A percentile compares a stretch with the other conserved stretches of the same genome.
Evolutionary conservation across 2,329 filamentous ascomycete species (phyloP).

Genomic region (Diaporthe humulicola): DNA sequence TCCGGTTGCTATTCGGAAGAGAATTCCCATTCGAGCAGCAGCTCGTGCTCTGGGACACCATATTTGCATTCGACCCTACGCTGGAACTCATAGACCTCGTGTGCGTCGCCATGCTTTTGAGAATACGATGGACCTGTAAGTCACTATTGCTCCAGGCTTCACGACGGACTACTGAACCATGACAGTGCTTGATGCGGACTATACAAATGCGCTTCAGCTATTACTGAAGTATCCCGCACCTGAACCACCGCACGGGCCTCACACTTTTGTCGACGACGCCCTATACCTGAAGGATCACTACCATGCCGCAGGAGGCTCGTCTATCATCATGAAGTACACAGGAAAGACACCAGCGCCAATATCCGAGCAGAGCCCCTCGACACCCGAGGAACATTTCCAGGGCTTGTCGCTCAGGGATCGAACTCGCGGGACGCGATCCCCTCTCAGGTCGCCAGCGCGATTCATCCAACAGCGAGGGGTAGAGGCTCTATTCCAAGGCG

Average conservation of each 20-base stretch:
- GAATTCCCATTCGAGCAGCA: slow-evolving; percentile 92
- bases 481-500: slow-evolving; percentile 81
- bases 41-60: slow-evolving; percentile 87
- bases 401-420: slow-evolving; percentile 56
- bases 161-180: slow-evolving; percentile 37
- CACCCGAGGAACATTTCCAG: slow-evolving; percentile 50
- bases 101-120: slow-evolving; percentile 93
- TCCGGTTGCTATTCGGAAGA: slow-evolving; percentile 90
- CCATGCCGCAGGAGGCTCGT: slow-evolving; percentile 70
- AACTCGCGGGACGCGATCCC: slow-evolving; percentile 56
- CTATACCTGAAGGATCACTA: slow-evolving; percentile 79
- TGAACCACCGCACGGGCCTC: slow-evolving; percentile 72
- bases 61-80: slow-evolving; percentile 88
- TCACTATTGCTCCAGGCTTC: slow-evolving; percentile 32
- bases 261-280: slow-evolving; percentile 89
- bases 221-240: slow-evolving; percentile 87
- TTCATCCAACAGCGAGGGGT: slow-evolving; percentile 71
- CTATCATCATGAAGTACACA: slow-evolving; percentile 80
- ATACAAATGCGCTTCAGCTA: slow-evolving; percentile 85
- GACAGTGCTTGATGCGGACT: slow-evolving; percentile 86
- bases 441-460: slow-evolving; percentile 60
- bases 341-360: slow-evolving; percentile 60
- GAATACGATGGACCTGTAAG: slow-evolving; percentile 90
- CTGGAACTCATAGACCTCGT: slow-evolving; percentile 88
- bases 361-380: slow-evolving; percentile 47